Evolutionary conservation across 2,329 filamentous ascomycete genomes (phyloP), one percentile per base, ranked within the genome.

Genomic region (Gaeumannomyces sp.): DNA sequence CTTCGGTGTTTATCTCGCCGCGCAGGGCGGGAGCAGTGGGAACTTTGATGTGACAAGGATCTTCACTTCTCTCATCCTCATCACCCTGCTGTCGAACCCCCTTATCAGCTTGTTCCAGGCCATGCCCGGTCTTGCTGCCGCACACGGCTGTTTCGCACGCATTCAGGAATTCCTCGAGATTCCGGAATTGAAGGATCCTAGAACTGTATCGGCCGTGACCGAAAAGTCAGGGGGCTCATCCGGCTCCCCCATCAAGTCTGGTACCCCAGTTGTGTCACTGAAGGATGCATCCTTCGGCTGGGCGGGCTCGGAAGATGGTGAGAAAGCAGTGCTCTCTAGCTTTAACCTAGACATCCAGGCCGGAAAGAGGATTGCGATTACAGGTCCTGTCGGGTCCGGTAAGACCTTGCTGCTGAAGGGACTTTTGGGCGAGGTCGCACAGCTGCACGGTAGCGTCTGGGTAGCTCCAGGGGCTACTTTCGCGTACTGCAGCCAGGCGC

Each of bases 301-400:
- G 77, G 60, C 68, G 19, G 16, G 16, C 16, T 2, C 1, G 16
- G 68, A 70, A 0, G 67, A 71, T 11, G 10, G 28, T 3, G 70
- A 72, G 13, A 72, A 67, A 16, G 65, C 67, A 22, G 64, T 70
- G 14, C 69, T 81, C 4, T 67, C 59, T 0, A 62, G 74, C 10
- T 68, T 81, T 28, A 68, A 74, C n/a, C 69, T 81, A 3, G 68
- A 66, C 0, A 65, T 81, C 3, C 67, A 69, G 2, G 64, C 66
- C 0, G 71, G 68, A 4, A 68, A 73, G 4, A 71, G 82, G 11
- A 78, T 73, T 11, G 72, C 81, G 4, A 68, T 82, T 0, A 70
- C 79, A 13, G 79, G 80, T 0, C 78, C 79, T 1, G 72, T 81
- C 4, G 80, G 76, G 0, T 77, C 76, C 1, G 80, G 80, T 0